These are phyloP conservation scores for Lactuca sativa DNA, from an alignment of 129 eudicot genomes.

Conservation along the genomic window DNA sequence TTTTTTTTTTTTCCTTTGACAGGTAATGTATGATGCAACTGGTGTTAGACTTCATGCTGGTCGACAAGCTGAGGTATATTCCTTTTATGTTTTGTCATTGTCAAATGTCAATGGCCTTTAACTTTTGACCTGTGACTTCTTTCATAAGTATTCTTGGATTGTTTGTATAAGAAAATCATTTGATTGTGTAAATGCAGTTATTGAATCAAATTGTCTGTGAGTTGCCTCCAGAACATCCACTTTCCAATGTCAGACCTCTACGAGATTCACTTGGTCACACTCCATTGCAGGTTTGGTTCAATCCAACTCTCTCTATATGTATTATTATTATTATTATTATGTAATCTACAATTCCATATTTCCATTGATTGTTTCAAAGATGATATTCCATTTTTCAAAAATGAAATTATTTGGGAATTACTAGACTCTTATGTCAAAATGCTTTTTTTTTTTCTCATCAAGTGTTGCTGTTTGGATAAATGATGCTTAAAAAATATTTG, in stretches of 20 bases:
- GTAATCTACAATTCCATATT: no score
- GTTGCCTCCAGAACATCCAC: conserved; percentile 95
- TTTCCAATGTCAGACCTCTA: conserved; percentile 80
- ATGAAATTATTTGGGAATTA: no score
- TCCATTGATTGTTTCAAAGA: no score
- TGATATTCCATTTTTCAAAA: no score
- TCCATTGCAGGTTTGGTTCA: conserved; percentile 76
- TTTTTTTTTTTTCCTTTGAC: conserved; percentile 14
- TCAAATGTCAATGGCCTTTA: background rate
- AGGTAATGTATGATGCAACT: conserved; percentile 97
- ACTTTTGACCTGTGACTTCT: background rate
- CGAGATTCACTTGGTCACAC: conserved; percentile 94
- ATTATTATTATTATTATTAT: no score
- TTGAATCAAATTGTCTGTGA: conserved; percentile 89
- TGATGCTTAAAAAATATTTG: no score
- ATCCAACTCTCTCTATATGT: background rate
- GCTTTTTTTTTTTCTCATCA: no score
- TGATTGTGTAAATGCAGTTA: conserved; percentile 46
- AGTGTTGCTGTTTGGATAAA: no score
- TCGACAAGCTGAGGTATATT: conserved; percentile 85
- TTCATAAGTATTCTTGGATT: background rate
- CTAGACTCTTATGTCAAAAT: no score
- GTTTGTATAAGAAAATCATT: background rate
- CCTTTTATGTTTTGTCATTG: conserved; percentile 13
- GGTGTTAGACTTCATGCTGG: conserved; percentile 97